Base-by-base conservation (phyloP, 106 monocot genomes). In the Acorus gramineus region DNA sequence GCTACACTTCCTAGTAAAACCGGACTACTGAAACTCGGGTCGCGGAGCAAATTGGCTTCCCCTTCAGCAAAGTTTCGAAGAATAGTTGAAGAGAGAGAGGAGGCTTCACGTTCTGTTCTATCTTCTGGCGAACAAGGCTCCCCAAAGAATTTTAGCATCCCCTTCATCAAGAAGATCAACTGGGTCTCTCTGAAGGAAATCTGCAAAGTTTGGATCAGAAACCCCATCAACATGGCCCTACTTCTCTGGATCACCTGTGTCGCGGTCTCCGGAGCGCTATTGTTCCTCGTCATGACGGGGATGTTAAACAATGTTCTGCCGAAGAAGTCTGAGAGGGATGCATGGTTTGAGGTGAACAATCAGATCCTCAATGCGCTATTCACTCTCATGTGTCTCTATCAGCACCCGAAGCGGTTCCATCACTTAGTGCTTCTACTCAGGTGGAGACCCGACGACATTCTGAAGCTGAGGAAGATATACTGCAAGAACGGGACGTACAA, bases 281-380 rank as follows among this genome's bases (percentile, higher is more conserved):
- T 79, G 2, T 54, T 69, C 46, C 71, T 82, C 4, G 48, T 86
- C 66, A 67, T 82, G 69, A 65, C 62, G 2, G 86, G 79, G 2
- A 6, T 62, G 2, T 68, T 82, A 11, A 64, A 86, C 46, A 57
- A 28, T 3, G 66, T 65, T 3, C 64, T 86, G 10, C 74, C 71
- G 0, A 59, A 60, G 8, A 67, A 56, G 11, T 49, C 58, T 0
- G 50, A 43, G 0, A 50, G 86, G 46, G 68, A 76, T 55, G 47
- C 62, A 8, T 86, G 86, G 86, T 56, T 43, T 0, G 86, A 86
- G 52, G 57, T 76, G 10, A 66, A 49, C 42, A 78, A 85, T 69
- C 85, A 85, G 61, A 72, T 85, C 44, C 72, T 85, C n/a, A 85
- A 85, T 49, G 79, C 79, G 0, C 79, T 86, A 52, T 86, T 86